Percentiles rank a stretch among this genome's conserved stretches.
Conservation (phyloP, 2,329 filamentous ascomycete species). For the Aureobasidium sp. region DNA sequence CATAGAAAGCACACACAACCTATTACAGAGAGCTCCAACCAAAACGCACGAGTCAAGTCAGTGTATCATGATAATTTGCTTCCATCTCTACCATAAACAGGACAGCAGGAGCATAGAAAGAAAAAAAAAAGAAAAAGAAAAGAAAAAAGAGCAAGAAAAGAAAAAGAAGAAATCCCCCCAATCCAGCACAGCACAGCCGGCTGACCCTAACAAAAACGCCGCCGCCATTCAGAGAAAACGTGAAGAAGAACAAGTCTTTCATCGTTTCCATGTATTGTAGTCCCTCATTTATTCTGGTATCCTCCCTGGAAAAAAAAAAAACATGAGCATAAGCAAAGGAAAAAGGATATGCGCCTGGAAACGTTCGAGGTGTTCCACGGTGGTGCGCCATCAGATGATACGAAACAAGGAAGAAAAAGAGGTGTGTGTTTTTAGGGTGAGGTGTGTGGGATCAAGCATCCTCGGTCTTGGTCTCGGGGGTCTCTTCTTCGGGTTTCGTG, state of each 20-base stretch:
- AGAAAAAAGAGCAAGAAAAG: background rate
- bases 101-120: background rate
- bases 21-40: background rate
- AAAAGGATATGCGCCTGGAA: background rate
- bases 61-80: background rate
- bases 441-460: too few relatives aligned
- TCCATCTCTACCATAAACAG: too few relatives aligned
- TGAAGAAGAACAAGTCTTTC: too few relatives aligned
- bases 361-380: too few relatives aligned
- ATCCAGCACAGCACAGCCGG: too few relatives aligned
- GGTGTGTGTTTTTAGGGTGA: background rate
- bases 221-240: too few relatives aligned
- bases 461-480: background rate
- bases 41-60: background rate
- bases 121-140: background rate
- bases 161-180: background rate
- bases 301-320: background rate
- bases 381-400: too few relatives aligned
- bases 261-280: background rate
- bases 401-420: background rate
- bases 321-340: background rate
- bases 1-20: background rate
- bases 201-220: background rate
- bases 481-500: slow-evolving; percentile 11
- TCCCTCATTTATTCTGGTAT: background rate